Base-by-base conservation (phyloP, 352 stramenopile species). In the Phytophthora quininea region DNA sequence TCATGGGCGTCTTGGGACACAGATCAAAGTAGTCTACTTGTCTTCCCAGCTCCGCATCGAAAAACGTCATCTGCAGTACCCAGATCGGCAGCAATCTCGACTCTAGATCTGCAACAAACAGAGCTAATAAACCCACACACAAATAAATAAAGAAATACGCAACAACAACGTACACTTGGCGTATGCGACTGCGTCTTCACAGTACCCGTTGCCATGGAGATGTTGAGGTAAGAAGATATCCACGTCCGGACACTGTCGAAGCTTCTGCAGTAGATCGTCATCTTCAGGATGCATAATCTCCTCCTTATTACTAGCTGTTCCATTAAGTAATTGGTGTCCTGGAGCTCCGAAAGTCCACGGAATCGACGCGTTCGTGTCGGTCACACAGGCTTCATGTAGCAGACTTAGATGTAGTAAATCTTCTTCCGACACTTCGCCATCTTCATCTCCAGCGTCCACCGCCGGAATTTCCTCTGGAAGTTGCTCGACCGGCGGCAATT, bases 121-220 rank as follows among this genome's bases (percentile, higher is more conserved):
- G n/a, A n/a, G n/a, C n/a, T n/a, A n/a, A n/a, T n/a, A n/a, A n/a
- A n/a, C n/a, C n/a, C n/a, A n/a, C n/a, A n/a, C n/a, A n/a, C n/a
- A n/a, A n/a, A n/a, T n/a, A n/a, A n/a, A n/a, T n/a, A n/a, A n/a
- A n/a, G n/a, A n/a, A n/a, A n/a, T n/a, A n/a, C n/a, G n/a, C n/a
- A n/a, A n/a, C n/a, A n/a, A n/a, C n/a, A 3, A 69, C 76, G 31
- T 67, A 91, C 82, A 88, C 60, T 90, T 89, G 35, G 73, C 64
- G 58, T 91, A 93, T 2, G 68, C 81, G 30, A 77, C 70, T 0
- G 70, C 77, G 64, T 93, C 85, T 64, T 93, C 85, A 65, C 85
- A 93, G 58, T 93, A 92, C 5, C 84, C 84, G 40, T 86, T 76
- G 58, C 67, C 72, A 14, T 82, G 73, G 43, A 92, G 67, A 15